Conservation (phyloP, 257 asterid species). For the Verbascum thapsus region DNA sequence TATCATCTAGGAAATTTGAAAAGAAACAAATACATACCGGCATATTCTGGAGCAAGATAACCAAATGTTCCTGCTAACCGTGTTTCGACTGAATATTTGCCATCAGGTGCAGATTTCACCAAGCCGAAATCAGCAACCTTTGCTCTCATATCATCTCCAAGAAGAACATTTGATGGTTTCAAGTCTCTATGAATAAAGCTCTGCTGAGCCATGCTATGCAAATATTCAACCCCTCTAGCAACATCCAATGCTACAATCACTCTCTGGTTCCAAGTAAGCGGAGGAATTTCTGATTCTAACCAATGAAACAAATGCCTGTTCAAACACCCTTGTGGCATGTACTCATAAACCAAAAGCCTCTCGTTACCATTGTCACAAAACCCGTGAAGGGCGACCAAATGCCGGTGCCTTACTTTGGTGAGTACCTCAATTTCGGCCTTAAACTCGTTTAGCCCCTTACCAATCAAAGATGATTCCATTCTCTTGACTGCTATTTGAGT, state of each 20-base stretch:
- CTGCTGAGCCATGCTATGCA: conserved; percentile 78
- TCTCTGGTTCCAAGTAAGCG: conserved; percentile 76
- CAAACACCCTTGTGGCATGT: conserved; percentile 84
- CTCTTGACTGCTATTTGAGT: conserved; percentile 84
- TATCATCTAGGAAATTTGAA: too few relatives aligned
- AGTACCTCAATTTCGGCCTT: conserved; percentile 90
- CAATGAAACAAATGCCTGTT: conserved; percentile 59
- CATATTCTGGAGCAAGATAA: conserved; percentile 95
- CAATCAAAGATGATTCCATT: conserved; percentile 57
- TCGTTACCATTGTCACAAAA: conserved; percentile 71
- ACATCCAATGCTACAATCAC: conserved; percentile 74
- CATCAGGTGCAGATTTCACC: conserved; percentile 75
- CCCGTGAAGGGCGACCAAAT: conserved; percentile 79
- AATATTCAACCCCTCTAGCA: conserved; percentile 89
- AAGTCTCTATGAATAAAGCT: conserved; percentile 92
- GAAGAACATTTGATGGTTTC: conserved; percentile 82
- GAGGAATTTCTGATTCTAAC: conserved; percentile 35
- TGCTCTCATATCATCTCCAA: conserved; percentile 85
- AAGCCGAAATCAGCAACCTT: conserved; percentile 95
- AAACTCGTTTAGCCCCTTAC: conserved; percentile 65
- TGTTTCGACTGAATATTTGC: conserved; percentile 64
- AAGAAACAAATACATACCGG: conserved; percentile 47
- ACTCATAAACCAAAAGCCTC: conserved; percentile 82
- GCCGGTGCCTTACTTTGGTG: conserved; percentile 70
- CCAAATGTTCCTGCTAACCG: conserved; percentile 92